Conservation (phyloP, 202 grass and related monocot genomes). For the Panicum hallii region DNA sequence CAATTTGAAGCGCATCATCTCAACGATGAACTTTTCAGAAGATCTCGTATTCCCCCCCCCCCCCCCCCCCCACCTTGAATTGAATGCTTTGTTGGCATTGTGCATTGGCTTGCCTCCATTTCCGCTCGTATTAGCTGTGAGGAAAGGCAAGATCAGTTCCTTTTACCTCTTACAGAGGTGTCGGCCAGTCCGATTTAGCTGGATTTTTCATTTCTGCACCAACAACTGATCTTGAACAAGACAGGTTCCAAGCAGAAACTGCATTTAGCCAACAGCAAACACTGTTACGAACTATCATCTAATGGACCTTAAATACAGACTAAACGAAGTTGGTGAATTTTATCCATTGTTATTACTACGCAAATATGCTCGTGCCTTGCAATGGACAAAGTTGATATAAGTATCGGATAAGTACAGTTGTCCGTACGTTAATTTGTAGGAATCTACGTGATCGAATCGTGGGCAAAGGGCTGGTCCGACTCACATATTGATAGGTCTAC, state of each 20-base stretch:
- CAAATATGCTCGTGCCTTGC: too few relatives aligned
- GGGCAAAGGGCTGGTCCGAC: too few relatives aligned
- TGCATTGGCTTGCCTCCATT: constrained; percentile 9
- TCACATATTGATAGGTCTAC: too few relatives aligned
- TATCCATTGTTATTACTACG: background rate
- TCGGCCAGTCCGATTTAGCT: background rate
- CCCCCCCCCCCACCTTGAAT: too few relatives aligned
- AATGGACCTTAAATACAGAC: background rate
- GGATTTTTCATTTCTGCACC: constrained; percentile 17
- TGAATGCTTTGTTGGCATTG: constrained; percentile 27
- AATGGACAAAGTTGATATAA: too few relatives aligned
- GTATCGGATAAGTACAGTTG: too few relatives aligned
- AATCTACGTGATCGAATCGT: too few relatives aligned
- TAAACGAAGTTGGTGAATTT: background rate
- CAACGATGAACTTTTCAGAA: constrained; percentile 30
- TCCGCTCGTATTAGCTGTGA: constrained; percentile 42
- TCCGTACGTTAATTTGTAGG: too few relatives aligned
- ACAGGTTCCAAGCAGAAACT: constrained; percentile 15
- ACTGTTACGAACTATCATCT: background rate
- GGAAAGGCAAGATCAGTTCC: constrained; percentile 14
- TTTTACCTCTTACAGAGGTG: background rate
- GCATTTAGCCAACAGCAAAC: background rate
- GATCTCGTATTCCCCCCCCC: background rate
- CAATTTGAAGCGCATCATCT: background rate
- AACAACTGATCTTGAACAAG: constrained; percentile 5